These are phyloP conservation scores for Tylopilus felleus DNA, from an alignment of 768 basidiomycete genomes.

Conservation along the genomic window DNA sequence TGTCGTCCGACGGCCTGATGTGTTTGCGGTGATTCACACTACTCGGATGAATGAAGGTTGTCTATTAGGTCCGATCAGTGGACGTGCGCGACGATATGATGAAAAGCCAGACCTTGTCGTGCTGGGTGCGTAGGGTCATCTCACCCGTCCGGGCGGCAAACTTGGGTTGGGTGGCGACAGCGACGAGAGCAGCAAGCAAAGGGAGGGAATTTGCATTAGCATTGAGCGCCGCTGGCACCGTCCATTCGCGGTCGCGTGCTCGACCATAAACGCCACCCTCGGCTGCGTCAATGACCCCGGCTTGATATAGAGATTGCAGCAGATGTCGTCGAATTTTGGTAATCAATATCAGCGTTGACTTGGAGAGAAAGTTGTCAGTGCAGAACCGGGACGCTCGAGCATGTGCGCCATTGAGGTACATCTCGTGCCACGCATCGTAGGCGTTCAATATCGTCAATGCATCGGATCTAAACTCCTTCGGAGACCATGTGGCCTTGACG, in stretches of 20 bases:
- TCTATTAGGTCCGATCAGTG: conserved; percentile 38
- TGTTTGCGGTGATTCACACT: conserved; percentile 80
- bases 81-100: conserved; percentile 1
- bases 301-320: conserved; percentile 69
- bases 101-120: conserved; percentile 67
- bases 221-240: conserved; percentile 67
- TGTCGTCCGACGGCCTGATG: conserved; percentile 20
- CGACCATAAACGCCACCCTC: conserved; percentile 51
- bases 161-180: conserved; percentile 85
- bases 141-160: conserved; percentile 78
- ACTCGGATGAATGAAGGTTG: conserved; percentile 75
- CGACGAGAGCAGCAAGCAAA: conserved; percentile 77
- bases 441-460: conserved; percentile 74
- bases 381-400: conserved; percentile 70
- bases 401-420: conserved; percentile 67
- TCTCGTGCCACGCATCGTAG: conserved; percentile 75
- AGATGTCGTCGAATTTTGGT: conserved; percentile 79
- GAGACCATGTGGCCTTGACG: conserved; percentile 76
- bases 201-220: conserved; percentile 70
- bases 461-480: conserved; percentile 80
- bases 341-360: conserved; percentile 78
- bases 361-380: conserved; percentile 82
- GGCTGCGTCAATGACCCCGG: conserved; percentile 80
- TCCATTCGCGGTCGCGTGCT: conserved; percentile 33
- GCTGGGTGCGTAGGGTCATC: conserved; percentile 64